Base-by-base conservation (phyloP, 1,139 yeast species). In the Suhomyces bolitotheri region DNA sequence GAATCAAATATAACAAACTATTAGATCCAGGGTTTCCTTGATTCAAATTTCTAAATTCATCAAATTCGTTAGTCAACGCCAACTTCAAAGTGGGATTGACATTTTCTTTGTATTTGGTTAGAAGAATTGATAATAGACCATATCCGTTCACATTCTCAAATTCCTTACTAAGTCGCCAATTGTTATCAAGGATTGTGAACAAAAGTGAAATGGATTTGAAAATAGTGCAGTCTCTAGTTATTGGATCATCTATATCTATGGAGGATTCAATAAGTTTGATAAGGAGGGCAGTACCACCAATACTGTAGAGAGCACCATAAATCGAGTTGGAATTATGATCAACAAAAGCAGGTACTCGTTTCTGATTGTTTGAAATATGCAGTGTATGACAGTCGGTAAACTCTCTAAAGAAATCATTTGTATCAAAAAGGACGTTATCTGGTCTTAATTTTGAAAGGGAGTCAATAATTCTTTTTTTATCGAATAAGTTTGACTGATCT, bases 141-240 rank as follows among this genome's bases (percentile, higher is more conserved):
- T 65, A 69, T 1, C 76, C 76, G 45, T 64, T 63, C n/a, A 56
- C 49, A 34, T 62, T 63, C 36, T 70, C 76, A 42, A 71, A 70
- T 38, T 71, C 76, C 38, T 64, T 64, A 33, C 53, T 46, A 25
- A 69, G 47, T 28, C 73, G 47, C 72, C 74, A 67, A 40, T 64
- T 56, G 31, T 60, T 58, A 12, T 55, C 49, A n/a, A 68, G 38
- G 5, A 61, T 41, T 1, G 49, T 44, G 14, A 70, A 53, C 12
- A 69, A 41, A 2, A 66, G 35, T 4, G 50, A 40, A 16, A 69
- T 39, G 2, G 58, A 33, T 22, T 51, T 51, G 22, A 50, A 49
- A 3, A 66, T 44, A 4, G 57, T 38, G 4, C 53, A 39, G 31
- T 61, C 63, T 20, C 62, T 39, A 11, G 38, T 12, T 10, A 23